Base-by-base conservation (phyloP, 495 filamentous ascomycete species). In the Penicillium coprophilum region DNA sequence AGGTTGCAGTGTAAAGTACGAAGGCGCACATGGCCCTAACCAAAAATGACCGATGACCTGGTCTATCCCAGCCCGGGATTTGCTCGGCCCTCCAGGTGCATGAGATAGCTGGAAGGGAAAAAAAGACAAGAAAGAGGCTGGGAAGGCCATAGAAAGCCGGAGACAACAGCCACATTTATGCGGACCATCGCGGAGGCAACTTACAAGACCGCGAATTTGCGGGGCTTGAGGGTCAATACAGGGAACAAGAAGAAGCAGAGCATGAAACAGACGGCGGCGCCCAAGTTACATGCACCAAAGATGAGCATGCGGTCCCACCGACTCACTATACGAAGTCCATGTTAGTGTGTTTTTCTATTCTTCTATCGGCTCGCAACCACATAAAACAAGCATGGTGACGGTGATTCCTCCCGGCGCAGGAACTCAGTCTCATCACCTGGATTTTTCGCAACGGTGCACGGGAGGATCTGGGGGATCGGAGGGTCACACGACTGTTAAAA, bases 161-260 rank as follows among this genome's bases (percentile, higher is more conserved):
- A 30, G 27, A 39, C 15, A 11, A 21, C 30, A 43, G 46, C 21
- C 46, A 48, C 23, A 38, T 31, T 17, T 28, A 44, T 47, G 57
- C 34, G 55, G 43, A 24, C 34, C 43, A 49, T 54, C 56, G 45
- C 45, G 24, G 46, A 51, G 60, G 56, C 46, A 59, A 92, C 93
- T 87, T 85, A 97, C 94, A 98, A 71, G 56, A 96, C 89, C 47
- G 94, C 94, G 68, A 98, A 96, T 78, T 98, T 98, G 66, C 88
- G 82, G 55, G 94, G 94, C 74, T 80, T 87, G 58, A 87, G 71
- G 58, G 86, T 77, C 55, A 94, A 78, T 46, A 92, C 76, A 24
- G 92, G 91, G 75, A 94, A 91, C 30, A 98, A 78, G 67, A 84
- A 84, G 76, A 97, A 95, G 78, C 90, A 95, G 62, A 94, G 80